phyloP scores from a whole-genome alignment of 345 rosid species.

The Clausena lansium region DNA sequence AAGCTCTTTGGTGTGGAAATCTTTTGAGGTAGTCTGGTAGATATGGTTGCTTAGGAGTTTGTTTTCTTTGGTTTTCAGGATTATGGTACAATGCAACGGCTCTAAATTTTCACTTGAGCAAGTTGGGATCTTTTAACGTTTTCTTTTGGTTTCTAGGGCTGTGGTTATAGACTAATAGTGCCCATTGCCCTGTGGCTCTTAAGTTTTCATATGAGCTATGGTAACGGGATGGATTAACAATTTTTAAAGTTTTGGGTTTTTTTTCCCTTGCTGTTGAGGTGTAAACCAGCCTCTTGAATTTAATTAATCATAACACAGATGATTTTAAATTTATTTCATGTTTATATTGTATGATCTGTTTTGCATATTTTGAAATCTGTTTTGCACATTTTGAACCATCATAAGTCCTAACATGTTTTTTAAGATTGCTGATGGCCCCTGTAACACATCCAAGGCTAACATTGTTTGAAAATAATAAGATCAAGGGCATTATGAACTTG shows the following conservation, averaged over 20 bases:
- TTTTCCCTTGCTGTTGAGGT: not conserved
- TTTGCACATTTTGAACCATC: not conserved
- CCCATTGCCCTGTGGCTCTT: not conserved
- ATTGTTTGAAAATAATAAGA: no score
- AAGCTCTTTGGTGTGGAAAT: slow-evolving; percentile 51
- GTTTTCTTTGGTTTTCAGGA: not conserved
- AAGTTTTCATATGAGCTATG: not conserved
- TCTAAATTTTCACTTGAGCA: not conserved
- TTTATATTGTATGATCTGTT: not conserved
- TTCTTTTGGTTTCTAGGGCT: not conserved
- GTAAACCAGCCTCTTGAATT: not conserved
- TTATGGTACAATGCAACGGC: not conserved
- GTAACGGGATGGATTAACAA: not conserved
- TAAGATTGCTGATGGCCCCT: no score
- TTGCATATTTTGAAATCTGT: not conserved
- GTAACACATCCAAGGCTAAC: no score
- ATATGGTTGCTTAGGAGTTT: not conserved
- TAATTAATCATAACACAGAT: no score
- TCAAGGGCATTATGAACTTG: no score
- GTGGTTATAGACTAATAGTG: not conserved
- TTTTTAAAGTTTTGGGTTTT: not conserved
- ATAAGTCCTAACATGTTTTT: no score
- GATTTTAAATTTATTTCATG: not conserved
- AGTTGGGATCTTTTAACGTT: not conserved
- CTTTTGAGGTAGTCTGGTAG: slow-evolving; percentile 5